Evolutionary conservation across 1,284 basidiomycete genomes (phyloP).

Genomic region (Microstroma glucosiphilum): DNA sequence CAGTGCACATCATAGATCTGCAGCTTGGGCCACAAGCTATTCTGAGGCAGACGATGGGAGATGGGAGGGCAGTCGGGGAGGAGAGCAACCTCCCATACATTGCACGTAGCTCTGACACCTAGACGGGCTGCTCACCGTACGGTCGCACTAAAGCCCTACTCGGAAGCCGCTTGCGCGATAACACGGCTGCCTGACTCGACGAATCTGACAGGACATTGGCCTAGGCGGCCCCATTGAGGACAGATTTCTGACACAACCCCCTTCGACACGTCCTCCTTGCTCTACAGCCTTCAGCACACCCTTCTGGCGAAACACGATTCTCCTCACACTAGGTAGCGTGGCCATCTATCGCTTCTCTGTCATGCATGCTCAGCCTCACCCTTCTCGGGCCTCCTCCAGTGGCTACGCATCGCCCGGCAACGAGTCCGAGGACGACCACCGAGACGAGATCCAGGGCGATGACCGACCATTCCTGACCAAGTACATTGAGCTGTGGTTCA

Average conservation of each 20-base stretch:
- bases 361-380: slow-evolving; percentile 5
- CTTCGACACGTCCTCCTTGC: neutral
- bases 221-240: too few relatives aligned
- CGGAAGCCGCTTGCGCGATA: too few relatives aligned
- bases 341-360: slow-evolving; percentile 35
- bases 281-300: slow-evolving; percentile 27
- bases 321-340: slow-evolving; percentile 24
- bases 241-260: neutral
- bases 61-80: too few relatives aligned
- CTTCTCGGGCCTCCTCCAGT: slow-evolving; percentile 8
- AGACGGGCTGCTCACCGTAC: too few relatives aligned
- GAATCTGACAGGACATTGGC: too few relatives aligned
- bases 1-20: too few relatives aligned
- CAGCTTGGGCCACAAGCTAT: too few relatives aligned
- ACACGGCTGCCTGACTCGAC: too few relatives aligned
- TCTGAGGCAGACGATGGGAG: too few relatives aligned
- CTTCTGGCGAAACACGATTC: slow-evolving; percentile 38
- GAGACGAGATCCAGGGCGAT: slow-evolving; percentile 12
- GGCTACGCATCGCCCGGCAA: slow-evolving; percentile 33
- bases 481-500: slow-evolving; percentile 36
- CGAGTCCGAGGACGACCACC: slow-evolving; percentile 32
- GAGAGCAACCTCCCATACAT: too few relatives aligned
- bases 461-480: slow-evolving; percentile 42
- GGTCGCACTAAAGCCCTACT: too few relatives aligned
- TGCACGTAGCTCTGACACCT: too few relatives aligned